Conservation (phyloP, 352 stramenopile species). For the Pythium pectinolyticum region DNA sequence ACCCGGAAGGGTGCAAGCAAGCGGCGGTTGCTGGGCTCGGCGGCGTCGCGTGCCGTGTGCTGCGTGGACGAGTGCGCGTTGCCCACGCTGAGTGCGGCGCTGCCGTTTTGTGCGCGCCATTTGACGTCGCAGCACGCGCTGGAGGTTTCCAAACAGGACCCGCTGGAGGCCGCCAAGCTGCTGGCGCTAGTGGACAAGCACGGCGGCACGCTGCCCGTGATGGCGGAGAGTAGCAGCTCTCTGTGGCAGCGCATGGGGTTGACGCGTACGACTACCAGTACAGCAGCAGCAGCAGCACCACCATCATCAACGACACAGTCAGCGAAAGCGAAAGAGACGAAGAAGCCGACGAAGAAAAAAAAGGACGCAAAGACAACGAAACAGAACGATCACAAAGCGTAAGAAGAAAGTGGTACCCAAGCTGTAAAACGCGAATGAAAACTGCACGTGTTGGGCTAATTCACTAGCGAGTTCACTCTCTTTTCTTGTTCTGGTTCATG, state of each 20-base stretch:
- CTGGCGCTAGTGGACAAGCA: conserved; percentile 46
- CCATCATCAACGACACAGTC: no score
- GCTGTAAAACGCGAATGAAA: no score
- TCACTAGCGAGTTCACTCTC: no score
- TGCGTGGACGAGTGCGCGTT: conserved; percentile 36
- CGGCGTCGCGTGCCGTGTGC: conserved; percentile 30
- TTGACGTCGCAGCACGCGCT: conserved; percentile 71
- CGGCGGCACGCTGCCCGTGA: conserved; percentile 14
- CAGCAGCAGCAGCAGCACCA: not conserved
- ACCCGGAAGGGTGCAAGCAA: conserved; percentile 29
- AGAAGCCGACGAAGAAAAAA: not conserved
- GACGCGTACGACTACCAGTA: not conserved
- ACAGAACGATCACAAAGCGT: no score
- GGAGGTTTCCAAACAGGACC: conserved; percentile 52
- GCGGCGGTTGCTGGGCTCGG: conserved; percentile 18
- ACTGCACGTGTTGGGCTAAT: no score
- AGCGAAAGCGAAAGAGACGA: conserved; percentile 7
- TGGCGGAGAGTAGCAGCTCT: not conserved
- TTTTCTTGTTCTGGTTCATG: no score
- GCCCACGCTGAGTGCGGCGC: conserved; percentile 32
- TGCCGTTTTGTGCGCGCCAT: conserved; percentile 49
- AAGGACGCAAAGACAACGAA: not conserved
- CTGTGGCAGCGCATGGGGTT: not conserved
- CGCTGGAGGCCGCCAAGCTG: conserved; percentile 59
- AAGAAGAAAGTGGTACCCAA: no score